A percentile compares a stretch with the other conserved stretches of the same genome.
phyloP scores from a whole-genome alignment of 129 eudicot genomes.

The Ambrosia artemisiifolia region DNA sequence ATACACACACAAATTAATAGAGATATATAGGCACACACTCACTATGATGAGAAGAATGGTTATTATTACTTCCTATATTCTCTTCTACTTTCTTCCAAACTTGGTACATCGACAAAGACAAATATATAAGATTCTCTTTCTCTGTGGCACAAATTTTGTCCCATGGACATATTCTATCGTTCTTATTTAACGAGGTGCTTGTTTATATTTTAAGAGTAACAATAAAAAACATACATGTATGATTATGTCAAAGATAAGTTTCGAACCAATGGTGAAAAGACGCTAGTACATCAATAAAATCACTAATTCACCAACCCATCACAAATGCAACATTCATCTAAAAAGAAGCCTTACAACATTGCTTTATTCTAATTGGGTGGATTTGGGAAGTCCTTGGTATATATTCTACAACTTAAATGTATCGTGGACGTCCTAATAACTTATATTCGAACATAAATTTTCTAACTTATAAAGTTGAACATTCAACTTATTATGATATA shows the following conservation, averaged over 20 bases:
- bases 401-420: conserved; percentile 25
- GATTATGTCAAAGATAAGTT: background rate
- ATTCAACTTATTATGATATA: conserved; percentile 19
- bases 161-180: too few relatives aligned
- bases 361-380: conserved; percentile 29
- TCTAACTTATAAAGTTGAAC: conserved; percentile 22
- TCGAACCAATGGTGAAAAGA: background rate
- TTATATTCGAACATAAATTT: conserved; percentile 19
- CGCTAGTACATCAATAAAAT: background rate
- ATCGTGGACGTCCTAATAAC: conserved; percentile 22
- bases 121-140: too few relatives aligned
- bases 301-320: background rate
- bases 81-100: too few relatives aligned
- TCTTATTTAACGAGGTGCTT: too few relatives aligned
- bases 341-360: background rate
- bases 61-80: too few relatives aligned
- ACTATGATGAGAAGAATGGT: too few relatives aligned
- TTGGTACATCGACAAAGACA: too few relatives aligned
- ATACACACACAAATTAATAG: too few relatives aligned
- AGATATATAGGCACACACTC: too few relatives aligned
- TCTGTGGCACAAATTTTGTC: too few relatives aligned
- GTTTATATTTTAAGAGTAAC: too few relatives aligned
- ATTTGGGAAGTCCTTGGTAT: conserved; percentile 18
- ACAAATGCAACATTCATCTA: background rate
- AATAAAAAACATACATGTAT: background rate